phyloP scores from a whole-genome alignment of 2,329 filamentous ascomycete genomes.

The Waltergamsia citrina region DNA sequence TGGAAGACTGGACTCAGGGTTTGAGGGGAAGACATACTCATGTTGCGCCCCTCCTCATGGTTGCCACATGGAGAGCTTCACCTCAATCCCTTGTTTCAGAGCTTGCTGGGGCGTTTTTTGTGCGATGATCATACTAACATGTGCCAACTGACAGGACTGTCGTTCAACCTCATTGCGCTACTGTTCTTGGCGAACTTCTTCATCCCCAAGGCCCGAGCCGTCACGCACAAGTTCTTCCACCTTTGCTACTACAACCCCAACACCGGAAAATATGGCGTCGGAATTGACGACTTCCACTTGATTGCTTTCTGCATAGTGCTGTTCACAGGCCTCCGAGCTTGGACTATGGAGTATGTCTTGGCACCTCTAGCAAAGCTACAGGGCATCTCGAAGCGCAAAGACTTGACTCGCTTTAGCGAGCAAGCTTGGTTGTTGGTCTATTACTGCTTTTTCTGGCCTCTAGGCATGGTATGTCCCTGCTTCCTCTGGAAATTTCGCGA shows the following conservation, averaged over 20 bases:
- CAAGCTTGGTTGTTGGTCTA: conserved; percentile 89
- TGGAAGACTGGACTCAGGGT: too few species aligned
- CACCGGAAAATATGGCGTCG: conserved; percentile 63
- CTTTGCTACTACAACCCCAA: conserved; percentile 71
- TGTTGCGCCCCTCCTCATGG: too few species aligned
- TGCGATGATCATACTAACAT: too few species aligned
- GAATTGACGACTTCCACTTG: conserved; percentile 70
- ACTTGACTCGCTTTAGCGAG: conserved; percentile 77
- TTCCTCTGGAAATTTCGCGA: neutral
- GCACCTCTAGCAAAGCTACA: conserved; percentile 63
- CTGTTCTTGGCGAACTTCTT: conserved; percentile 73
- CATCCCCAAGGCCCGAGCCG: conserved; percentile 68
- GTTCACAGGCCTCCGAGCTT: conserved; percentile 79
- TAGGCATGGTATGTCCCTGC: conserved; percentile 66
- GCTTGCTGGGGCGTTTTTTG: too few species aligned
- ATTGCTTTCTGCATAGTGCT: conserved; percentile 71
- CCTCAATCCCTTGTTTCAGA: too few species aligned
- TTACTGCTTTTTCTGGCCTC: conserved; percentile 69
- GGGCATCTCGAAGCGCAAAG: conserved; percentile 70
- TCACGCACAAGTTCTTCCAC: conserved; percentile 81
- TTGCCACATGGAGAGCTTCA: too few species aligned
- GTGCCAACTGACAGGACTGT: conserved; percentile 56
- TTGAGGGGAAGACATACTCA: too few species aligned
- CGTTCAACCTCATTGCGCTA: conserved; percentile 75
- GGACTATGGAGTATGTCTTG: conserved; percentile 78